Conservation (phyloP, 2,329 filamentous ascomycete genomes). For the Clarireedia homoeocarpa region DNA sequence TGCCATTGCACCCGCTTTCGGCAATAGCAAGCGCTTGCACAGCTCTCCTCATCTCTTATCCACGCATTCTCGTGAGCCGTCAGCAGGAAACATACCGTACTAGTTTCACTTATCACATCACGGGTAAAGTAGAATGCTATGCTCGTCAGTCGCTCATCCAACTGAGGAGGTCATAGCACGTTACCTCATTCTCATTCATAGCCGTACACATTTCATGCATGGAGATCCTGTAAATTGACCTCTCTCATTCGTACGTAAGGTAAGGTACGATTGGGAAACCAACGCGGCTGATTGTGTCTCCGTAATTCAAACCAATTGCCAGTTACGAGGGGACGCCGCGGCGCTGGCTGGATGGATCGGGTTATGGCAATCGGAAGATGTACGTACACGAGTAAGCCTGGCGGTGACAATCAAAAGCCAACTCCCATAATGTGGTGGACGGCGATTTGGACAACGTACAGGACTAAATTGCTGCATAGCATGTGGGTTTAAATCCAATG, state of each 20-base stretch:
- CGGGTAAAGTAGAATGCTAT: neutral
- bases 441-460: neutral
- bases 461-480: neutral
- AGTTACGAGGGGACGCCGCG: neutral
- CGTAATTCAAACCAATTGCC: constrained; percentile 2
- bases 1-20: constrained; percentile 1
- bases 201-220: neutral
- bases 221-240: neutral
- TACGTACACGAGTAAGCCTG: neutral
- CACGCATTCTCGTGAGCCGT: neutral
- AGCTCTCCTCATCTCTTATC: constrained; percentile 10
- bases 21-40: constrained; percentile 4
- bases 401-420: neutral
- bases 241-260: neutral
- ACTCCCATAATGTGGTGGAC: neutral
- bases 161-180: neutral
- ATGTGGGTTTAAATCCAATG: neutral
- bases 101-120: neutral
- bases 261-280: neutral
- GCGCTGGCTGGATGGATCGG: neutral
- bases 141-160: neutral
- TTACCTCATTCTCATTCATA: neutral
- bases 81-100: neutral
- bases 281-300: constrained; percentile 6
- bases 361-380: neutral